Evolutionary conservation across 2,329 filamentous ascomycete species (phyloP).

Genomic region (Colletotrichum sp.): DNA sequence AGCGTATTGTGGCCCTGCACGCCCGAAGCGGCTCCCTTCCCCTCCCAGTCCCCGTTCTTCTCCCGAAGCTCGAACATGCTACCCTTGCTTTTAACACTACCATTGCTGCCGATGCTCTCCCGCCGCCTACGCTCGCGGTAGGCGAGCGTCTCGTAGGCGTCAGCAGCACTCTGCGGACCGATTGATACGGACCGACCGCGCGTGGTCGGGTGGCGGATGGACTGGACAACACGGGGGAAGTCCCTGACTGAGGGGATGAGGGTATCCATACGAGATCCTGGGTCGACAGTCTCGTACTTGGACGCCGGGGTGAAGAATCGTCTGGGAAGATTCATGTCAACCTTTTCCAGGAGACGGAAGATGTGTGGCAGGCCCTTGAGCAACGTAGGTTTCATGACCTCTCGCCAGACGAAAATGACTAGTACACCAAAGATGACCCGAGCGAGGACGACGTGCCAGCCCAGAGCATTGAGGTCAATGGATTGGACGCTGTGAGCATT

Average conservation of each 20-base stretch:
- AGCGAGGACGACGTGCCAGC: constrained; percentile 65
- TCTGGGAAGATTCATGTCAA: constrained; percentile 80
- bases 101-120: constrained; percentile 60
- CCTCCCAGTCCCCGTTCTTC: constrained; percentile 43
- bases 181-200: constrained; percentile 84
- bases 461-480: constrained; percentile 70
- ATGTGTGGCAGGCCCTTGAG: constrained; percentile 81
- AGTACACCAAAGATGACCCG: constrained; percentile 82
- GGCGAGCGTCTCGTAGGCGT: constrained; percentile 93
- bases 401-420: constrained; percentile 88
- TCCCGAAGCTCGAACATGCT: constrained; percentile 47
- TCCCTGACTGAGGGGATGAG: constrained; percentile 90
- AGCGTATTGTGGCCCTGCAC: constrained; percentile 51
- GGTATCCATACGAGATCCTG: constrained; percentile 75
- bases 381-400: constrained; percentile 83
- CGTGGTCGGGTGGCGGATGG: constrained; percentile 74
- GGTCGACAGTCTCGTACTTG: constrained; percentile 84
- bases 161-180: constrained; percentile 93
- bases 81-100: constrained; percentile 48
- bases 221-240: constrained; percentile 80
- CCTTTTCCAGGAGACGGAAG: constrained; percentile 83
- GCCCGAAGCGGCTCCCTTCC: constrained; percentile 46
- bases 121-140: constrained; percentile 74
- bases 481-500: constrained; percentile 56
- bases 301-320: constrained; percentile 91